A percentile compares a stretch with the other conserved stretches of the same genome.
These are phyloP conservation scores for Cokeromyces recurvatus DNA, from an alignment of 371 early-diverging fungal species.

Conservation along the genomic window DNA sequence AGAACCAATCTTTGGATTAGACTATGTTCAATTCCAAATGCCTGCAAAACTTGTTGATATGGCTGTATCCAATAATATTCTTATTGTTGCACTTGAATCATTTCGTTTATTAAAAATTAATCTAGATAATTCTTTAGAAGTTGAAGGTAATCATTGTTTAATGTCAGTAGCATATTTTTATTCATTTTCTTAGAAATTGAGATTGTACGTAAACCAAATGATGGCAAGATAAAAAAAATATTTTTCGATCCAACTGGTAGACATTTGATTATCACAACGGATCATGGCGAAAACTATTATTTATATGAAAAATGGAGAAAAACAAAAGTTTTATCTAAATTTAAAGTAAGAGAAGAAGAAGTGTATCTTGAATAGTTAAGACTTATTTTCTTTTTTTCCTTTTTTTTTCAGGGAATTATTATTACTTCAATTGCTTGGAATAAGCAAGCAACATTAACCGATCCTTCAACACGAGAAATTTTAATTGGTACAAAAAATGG, in stretches of 20 bases:
- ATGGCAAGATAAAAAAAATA: constrained; percentile 60
- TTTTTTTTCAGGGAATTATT: constrained; percentile 67
- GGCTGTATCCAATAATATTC: constrained; percentile 77
- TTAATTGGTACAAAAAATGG: constrained; percentile 86
- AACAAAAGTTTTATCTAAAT: constrained; percentile 63
- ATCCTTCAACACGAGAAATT: constrained; percentile 73
- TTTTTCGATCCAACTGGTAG: constrained; percentile 87
- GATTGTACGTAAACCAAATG: constrained; percentile 58
- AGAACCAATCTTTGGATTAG: constrained; percentile 69
- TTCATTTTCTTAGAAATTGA: constrained; percentile 62
- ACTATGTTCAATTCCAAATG: constrained; percentile 79
- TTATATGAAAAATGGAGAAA: constrained; percentile 74
- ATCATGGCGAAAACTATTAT: constrained; percentile 86
- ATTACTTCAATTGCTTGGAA: constrained; percentile 91
- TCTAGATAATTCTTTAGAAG: constrained; percentile 42
- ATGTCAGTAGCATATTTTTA: neutral
- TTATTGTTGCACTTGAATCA: constrained; percentile 67
- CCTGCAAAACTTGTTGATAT: constrained; percentile 62
- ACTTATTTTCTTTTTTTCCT: neutral
- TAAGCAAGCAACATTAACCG: constrained; percentile 51
- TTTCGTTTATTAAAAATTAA: constrained; percentile 71
- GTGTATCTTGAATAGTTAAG: neutral
- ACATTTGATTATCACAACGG: constrained; percentile 81
- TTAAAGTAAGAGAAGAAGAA: constrained; percentile 49
- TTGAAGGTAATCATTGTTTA: constrained; percentile 14